Base-by-base conservation (phyloP, 352 stramenopile genomes). In the Phytophthora sansomeana region DNA sequence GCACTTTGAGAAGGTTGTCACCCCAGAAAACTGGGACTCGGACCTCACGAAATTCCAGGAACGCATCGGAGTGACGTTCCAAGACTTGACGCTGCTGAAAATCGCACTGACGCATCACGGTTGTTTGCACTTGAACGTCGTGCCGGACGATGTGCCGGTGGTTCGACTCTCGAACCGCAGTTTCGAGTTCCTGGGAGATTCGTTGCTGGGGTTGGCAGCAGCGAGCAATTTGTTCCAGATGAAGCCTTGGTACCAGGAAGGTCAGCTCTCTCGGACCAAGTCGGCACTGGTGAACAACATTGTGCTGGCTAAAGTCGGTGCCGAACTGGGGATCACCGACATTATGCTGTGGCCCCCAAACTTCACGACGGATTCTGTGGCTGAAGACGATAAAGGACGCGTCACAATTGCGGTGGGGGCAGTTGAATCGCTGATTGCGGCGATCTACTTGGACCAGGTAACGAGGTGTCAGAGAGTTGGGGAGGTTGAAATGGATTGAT, bases 171-270 rank as follows among this genome's bases (percentile, higher is more conserved):
- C 87, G 41, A 95, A 95, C 56, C 83, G 87, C 30, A 92, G 82
- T 67, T 68, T 95, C 21, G 87, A 95, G 66, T 94, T 91, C 56
- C 71, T 95, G 1, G 87, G 87, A 24, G 87, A 95, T 66, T 91
- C 87, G 54, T 28, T 95, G 11, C 72, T 95, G 6, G 78, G 83
- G 28, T 78, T 87, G 49, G 77, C 78, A 5, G 80, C 83, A 4
- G 72, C 87, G 5, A 78, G 72, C n/a, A 85, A 85, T 50, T 59
- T 93, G n/a, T 95, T 92, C 59, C 87, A 95, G 65, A 75, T 72
- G 48, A 72, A 91, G 36, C 83, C 87, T 10, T 47, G 47, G 21
- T 78, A 85, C 59, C 81, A 92, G 51, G 87, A 95, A 63, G 87
- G 87, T 1, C 83, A 94, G 48, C 70, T 95, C 36, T 91, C 83